Percentiles rank a stretch among this genome's conserved stretches.
Conservation (phyloP, 257 asterid genomes). For the Eustoma russellianum region DNA sequence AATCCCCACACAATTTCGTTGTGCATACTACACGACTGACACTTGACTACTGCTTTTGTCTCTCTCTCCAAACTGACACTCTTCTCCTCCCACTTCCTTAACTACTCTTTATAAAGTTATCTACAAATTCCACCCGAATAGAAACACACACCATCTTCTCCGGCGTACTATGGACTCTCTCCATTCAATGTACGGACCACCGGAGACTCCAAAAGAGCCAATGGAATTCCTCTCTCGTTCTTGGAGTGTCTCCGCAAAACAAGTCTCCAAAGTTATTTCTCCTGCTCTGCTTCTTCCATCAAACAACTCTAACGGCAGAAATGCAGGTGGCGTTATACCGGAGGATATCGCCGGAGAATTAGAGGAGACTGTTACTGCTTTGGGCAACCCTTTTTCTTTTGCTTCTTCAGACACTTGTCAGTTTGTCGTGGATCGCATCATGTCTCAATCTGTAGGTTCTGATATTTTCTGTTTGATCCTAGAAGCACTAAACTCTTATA, state of each 20-base stretch:
- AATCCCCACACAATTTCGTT: no score
- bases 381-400: slow-evolving; percentile 84
- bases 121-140: background rate
- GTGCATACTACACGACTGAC: background rate
- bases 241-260: slow-evolving; percentile 82
- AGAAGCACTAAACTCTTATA: no score
- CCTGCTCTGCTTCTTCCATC: slow-evolving; percentile 30
- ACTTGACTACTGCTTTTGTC: slow-evolving; percentile 14
- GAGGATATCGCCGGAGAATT: slow-evolving; percentile 54
- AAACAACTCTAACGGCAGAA: slow-evolving; percentile 13
- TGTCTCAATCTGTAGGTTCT: slow-evolving; percentile 92
- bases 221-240: slow-evolving; percentile 96
- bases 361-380: slow-evolving; percentile 39
- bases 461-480: background rate
- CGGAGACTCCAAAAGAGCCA: slow-evolving; percentile 85
- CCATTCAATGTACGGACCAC: slow-evolving; percentile 52
- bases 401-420: slow-evolving; percentile 80
- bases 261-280: slow-evolving; percentile 63
- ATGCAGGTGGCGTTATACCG: slow-evolving; percentile 29
- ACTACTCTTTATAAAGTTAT: slow-evolving; percentile 10
- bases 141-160: slow-evolving; percentile 11
- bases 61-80: slow-evolving; percentile 24
- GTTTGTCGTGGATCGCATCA: slow-evolving; percentile 90
- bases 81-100: slow-evolving; percentile 8
- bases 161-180: slow-evolving; percentile 48